Base-by-base conservation (phyloP, 1,284 basidiomycete species). In the Cryptococcus wingfieldii region DNA sequence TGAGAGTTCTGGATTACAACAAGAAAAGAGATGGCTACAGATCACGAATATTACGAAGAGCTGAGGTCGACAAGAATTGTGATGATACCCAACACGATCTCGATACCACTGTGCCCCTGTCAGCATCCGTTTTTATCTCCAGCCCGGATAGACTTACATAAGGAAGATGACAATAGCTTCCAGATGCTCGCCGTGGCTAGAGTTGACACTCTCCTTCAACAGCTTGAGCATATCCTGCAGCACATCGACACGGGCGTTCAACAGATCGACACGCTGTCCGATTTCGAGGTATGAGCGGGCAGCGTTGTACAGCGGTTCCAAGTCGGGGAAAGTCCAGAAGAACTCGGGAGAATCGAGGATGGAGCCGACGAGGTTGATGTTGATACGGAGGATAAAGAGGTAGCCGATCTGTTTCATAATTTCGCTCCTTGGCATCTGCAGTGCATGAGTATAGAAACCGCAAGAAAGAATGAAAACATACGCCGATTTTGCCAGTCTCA, bases 401-500 rank as follows among this genome's bases (percentile, higher is more conserved):
- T 91, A 88, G 34, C 93, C 93, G 65, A 96, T 98, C 77, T 97
- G 90, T 72, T 90, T 89, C 93, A 98, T 96, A 71, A 98, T 97
- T 73, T 96, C 93, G 41, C 75, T 78, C 47, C 80, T 75, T 0
- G 80, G 80, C 66, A 81, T 75, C 68, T 80, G 55, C 5, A 31
- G 16, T 37, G n/a, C 27, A 10, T 27, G 23, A 43, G 49, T 47
- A 54, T 19, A 12, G 6, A 41, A 16, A 38, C 5, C 37, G 31
- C 14, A n/a, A 25, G 49, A 38, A 42, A 19, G n/a, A n/a, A 25
- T n/a, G 5, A 13, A 7, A 84, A 58, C 77, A 60, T 52, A 93
- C 90, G 39, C 87, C 88, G 63, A 98, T 94, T 78, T 96, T 94
- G 18, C 93, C 93, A 5, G 90, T 94, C 73, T 94, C 90, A 55